phyloP scores from a whole-genome alignment of 306 rosid species.

The Bauhinia variegata region DNA sequence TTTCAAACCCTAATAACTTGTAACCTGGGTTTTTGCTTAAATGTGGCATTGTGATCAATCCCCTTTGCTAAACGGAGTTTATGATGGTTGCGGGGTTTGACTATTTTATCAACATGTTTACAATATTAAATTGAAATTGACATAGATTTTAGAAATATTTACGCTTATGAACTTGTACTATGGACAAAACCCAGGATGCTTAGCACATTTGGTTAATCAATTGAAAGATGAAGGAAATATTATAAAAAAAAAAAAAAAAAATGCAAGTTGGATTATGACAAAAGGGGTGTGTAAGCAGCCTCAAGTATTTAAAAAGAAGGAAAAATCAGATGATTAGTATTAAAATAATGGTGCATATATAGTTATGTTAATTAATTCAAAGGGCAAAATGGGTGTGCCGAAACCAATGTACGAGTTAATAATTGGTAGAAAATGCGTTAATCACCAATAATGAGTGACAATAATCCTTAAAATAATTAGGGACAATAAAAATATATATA shows the following conservation, averaged over 20 bases:
- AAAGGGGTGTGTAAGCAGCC: constrained; percentile 15
- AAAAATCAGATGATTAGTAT: constrained; percentile 20
- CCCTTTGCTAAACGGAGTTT: constrained; percentile 10
- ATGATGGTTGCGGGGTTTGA: constrained; percentile 19
- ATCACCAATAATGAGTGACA: constrained; percentile 36
- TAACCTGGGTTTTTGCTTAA: constrained; percentile 6
- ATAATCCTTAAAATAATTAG: constrained; percentile 27
- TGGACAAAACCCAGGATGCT: constrained; percentile 42
- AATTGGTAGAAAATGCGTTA: constrained; percentile 26
- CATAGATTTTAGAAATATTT: constrained; percentile 3
- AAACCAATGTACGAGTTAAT: no score
- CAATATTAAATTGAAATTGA: constrained; percentile 5
- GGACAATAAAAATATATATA: constrained; percentile 17
- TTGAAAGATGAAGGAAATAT: constrained; percentile 25
- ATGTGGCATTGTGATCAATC: constrained; percentile 24
- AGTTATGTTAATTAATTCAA: background rate
- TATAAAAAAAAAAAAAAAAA: constrained; percentile 21
- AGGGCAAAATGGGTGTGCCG: no score
- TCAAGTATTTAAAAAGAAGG: constrained; percentile 1
- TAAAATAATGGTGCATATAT: constrained; percentile 22
- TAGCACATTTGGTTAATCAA: no score
- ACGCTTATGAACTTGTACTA: constrained; percentile 9
- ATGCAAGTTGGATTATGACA: constrained; percentile 46
- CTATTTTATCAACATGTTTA: constrained; percentile 24
- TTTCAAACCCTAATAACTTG: constrained; percentile 6